A percentile compares a stretch with the other conserved stretches of the same genome.
Conservation (phyloP, 257 asterid species). For the Lithospermum erythrorhizon region DNA sequence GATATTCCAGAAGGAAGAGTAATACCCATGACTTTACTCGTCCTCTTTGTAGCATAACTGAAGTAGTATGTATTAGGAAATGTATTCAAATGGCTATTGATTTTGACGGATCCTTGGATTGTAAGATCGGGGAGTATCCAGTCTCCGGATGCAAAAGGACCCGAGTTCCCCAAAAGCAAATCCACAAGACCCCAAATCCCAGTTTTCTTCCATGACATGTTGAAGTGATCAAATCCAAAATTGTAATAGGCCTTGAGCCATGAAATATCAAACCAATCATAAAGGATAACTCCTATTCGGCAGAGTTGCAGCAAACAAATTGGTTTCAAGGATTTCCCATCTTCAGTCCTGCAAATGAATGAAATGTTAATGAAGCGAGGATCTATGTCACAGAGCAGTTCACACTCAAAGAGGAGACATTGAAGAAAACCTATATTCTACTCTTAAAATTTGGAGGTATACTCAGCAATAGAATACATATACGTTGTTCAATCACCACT, state of each 20-base stretch:
- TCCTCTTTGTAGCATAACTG: slow-evolving; percentile 89
- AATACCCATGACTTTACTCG: slow-evolving; percentile 52
- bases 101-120: slow-evolving; percentile 62
- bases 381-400: neutral
- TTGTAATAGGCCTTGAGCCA: slow-evolving; percentile 76
- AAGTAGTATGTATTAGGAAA: slow-evolving; percentile 82
- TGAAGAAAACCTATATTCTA: neutral
- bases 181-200: slow-evolving; percentile 76
- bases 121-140: slow-evolving; percentile 97
- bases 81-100: slow-evolving; percentile 54
- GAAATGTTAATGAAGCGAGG: neutral
- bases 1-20: slow-evolving; percentile 77
- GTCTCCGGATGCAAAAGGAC: slow-evolving; percentile 86
- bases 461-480: neutral
- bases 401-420: neutral
- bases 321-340: slow-evolving; percentile 75
- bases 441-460: neutral
- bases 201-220: slow-evolving; percentile 61
- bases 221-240: slow-evolving; percentile 92
- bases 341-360: slow-evolving; percentile 54
- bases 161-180: slow-evolving; percentile 67
- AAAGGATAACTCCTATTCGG: slow-evolving; percentile 78
- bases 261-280: slow-evolving; percentile 80
- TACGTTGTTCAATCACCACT: neutral
- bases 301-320: slow-evolving; percentile 70